Evolutionary conservation across 306 rosid genomes (phyloP).

Genomic region (Cucurbita maxima): DNA sequence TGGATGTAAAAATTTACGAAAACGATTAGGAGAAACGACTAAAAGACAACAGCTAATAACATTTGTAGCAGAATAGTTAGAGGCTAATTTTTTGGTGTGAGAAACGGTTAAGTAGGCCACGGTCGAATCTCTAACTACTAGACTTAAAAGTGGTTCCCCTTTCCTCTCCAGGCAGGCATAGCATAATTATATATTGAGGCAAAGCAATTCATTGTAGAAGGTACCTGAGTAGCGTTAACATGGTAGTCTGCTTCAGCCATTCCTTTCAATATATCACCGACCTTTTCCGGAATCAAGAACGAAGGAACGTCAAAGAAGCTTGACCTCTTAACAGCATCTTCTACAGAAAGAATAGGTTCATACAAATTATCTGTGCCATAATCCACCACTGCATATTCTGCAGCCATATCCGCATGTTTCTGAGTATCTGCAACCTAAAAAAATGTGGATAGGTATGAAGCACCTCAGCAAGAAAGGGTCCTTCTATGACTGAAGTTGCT

Average conservation of each 20-base stretch:
- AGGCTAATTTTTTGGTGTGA: not conserved
- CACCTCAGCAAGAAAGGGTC: not conserved
- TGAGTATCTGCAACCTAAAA: slow-evolving; percentile 81
- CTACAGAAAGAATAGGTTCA: slow-evolving; percentile 61
- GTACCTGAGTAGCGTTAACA: slow-evolving; percentile 64
- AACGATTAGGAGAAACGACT: not conserved
- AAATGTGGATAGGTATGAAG: not conserved
- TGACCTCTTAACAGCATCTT: slow-evolving; percentile 63
- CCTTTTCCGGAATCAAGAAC: slow-evolving; percentile 34
- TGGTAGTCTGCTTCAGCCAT: slow-evolving; percentile 76
- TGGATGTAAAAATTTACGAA: slow-evolving; percentile 12
- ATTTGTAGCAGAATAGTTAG: not conserved
- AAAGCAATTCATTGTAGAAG: not conserved
- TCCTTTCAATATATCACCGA: slow-evolving; percentile 76
- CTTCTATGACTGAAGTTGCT: not conserved
- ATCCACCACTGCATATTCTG: slow-evolving; percentile 45
- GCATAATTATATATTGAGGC: no score
- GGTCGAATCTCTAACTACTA: not conserved
- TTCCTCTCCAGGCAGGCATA: not conserved
- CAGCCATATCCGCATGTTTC: slow-evolving; percentile 69
- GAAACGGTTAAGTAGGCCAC: not conserved
- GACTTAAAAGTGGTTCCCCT: not conserved
- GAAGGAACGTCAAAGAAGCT: slow-evolving; percentile 68
- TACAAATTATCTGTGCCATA: slow-evolving; percentile 47
- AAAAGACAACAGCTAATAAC: not conserved